A percentile compares a stretch with the other conserved stretches of the same genome.
Evolutionary conservation across 164 flowering plant species (phyloP).

Genomic region (Piper longum): DNA sequence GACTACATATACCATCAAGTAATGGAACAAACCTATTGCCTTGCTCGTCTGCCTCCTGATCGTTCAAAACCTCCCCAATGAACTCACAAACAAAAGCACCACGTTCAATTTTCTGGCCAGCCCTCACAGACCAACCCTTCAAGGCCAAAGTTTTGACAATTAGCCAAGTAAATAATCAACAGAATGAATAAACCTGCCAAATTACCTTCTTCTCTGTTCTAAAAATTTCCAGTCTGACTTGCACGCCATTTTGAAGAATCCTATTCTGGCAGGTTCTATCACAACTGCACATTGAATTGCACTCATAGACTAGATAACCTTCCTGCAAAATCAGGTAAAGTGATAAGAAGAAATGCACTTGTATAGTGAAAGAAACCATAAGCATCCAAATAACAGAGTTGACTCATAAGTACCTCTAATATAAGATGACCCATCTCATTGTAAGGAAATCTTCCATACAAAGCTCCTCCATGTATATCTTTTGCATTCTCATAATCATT

Average conservation of each 20-base stretch:
- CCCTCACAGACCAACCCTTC: constrained; percentile 98
- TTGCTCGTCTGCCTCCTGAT: constrained; percentile 50
- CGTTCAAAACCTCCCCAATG: constrained; percentile 65
- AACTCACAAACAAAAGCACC: constrained; percentile 88
- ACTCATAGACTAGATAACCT: constrained; percentile 84
- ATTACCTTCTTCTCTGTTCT: constrained; percentile 74
- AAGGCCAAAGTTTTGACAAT: constrained; percentile 1
- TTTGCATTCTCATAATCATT: constrained; percentile 80
- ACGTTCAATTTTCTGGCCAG: constrained; percentile 58
- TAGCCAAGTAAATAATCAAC: background rate
- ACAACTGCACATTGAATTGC: constrained; percentile 72
- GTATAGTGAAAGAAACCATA: background rate
- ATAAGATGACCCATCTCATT: constrained; percentile 61
- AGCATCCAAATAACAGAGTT: background rate
- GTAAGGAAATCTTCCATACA: constrained; percentile 86
- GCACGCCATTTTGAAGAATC: constrained; percentile 86
- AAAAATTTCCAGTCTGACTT: constrained; percentile 68
- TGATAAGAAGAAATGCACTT: background rate
- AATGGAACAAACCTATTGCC: constrained; percentile 34
- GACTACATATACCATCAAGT: background rate
- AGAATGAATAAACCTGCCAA: background rate
- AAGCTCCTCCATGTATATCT: constrained; percentile 63
- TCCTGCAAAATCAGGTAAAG: constrained; percentile 38
- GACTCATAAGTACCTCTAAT: constrained; percentile 50
- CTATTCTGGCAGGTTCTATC: constrained; percentile 63